phyloP scores from a whole-genome alignment of 129 eudicot species.

The Flaveria robusta region DNA sequence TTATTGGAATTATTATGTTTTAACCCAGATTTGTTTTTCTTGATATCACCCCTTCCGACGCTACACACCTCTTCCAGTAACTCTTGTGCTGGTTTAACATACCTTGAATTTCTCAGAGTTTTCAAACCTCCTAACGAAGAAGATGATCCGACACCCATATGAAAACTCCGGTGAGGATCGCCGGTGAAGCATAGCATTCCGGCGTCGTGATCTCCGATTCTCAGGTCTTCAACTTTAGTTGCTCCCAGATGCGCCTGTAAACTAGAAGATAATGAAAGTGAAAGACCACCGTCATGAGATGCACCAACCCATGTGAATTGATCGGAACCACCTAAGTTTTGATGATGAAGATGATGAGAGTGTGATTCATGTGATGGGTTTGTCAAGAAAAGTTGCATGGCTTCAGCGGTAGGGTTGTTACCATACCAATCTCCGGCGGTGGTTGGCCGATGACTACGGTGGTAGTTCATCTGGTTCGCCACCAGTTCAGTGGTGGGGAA shows the following conservation, averaged over 20 bases:
- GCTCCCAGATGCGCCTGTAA: slow-evolving; percentile 66
- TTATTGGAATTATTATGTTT: slow-evolving; percentile 23
- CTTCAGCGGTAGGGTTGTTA: slow-evolving; percentile 44
- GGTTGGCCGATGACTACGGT: slow-evolving; percentile 27
- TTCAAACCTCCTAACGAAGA: slow-evolving; percentile 53
- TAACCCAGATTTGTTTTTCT: slow-evolving; percentile 44
- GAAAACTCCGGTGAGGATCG: slow-evolving; percentile 48
- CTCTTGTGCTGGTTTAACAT: slow-evolving; percentile 79
- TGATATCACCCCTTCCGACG: background rate
- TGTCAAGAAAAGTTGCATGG: slow-evolving; percentile 91
- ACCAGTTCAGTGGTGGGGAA: slow-evolving; percentile 45
- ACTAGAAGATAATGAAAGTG: slow-evolving; percentile 75
- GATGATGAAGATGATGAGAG: slow-evolving; percentile 2
- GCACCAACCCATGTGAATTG: slow-evolving; percentile 52
- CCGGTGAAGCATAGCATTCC: slow-evolving; percentile 64
- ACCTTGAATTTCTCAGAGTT: slow-evolving; percentile 71
- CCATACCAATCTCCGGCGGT: slow-evolving; percentile 62
- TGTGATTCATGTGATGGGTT: slow-evolving; percentile 66
- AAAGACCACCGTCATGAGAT: slow-evolving; percentile 42
- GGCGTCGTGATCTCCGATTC: slow-evolving; percentile 47
- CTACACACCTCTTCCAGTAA: slow-evolving; percentile 1
- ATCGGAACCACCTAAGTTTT: slow-evolving; percentile 16
- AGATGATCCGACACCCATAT: slow-evolving; percentile 66
- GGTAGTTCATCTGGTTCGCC: slow-evolving; percentile 50
- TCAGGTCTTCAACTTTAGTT: slow-evolving; percentile 72